These are phyloP conservation scores for Fusarium neocosmosporiellum DNA, from an alignment of 2,329 filamentous ascomycete species.

Conservation along the genomic window DNA sequence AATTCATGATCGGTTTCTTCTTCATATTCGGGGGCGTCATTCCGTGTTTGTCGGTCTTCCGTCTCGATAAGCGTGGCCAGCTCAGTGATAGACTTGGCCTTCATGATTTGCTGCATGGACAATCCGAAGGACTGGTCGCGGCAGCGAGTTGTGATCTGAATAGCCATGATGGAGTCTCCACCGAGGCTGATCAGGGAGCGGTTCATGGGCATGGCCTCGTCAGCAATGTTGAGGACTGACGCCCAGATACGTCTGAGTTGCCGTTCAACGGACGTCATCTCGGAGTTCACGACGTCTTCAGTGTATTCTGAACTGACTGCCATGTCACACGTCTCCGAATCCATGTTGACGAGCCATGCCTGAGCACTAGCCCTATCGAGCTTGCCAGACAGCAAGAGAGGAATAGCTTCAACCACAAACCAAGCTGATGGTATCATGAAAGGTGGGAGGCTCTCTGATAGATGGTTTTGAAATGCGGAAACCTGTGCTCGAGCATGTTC, in stretches of 20 bases:
- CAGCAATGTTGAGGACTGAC: constrained; percentile 52
- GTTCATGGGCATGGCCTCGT: constrained; percentile 43
- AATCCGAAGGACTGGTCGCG: constrained; percentile 45
- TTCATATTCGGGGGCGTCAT: neutral
- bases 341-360: constrained; percentile 56
- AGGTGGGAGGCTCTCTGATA: constrained; percentile 20
- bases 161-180: constrained; percentile 58
- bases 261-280: neutral
- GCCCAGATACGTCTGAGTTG: constrained; percentile 51
- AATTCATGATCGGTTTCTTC: constrained; percentile 40
- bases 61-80: constrained; percentile 26
- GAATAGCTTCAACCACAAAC: constrained; percentile 23
- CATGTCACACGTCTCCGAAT: constrained; percentile 51
- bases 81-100: constrained; percentile 43
- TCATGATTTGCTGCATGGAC: constrained; percentile 49
- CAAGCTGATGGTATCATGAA: constrained; percentile 34
- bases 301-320: constrained; percentile 50
- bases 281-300: neutral
- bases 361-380: constrained; percentile 47
- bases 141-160: constrained; percentile 55
- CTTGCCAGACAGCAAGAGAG: constrained; percentile 28
- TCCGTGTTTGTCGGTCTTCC: neutral
- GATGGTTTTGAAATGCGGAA: constrained; percentile 1
- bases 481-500: neutral
- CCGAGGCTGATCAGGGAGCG: constrained; percentile 54